Base-by-base conservation (phyloP, 2,329 filamentous ascomycete species). In the Chaetomium strumarium region DNA sequence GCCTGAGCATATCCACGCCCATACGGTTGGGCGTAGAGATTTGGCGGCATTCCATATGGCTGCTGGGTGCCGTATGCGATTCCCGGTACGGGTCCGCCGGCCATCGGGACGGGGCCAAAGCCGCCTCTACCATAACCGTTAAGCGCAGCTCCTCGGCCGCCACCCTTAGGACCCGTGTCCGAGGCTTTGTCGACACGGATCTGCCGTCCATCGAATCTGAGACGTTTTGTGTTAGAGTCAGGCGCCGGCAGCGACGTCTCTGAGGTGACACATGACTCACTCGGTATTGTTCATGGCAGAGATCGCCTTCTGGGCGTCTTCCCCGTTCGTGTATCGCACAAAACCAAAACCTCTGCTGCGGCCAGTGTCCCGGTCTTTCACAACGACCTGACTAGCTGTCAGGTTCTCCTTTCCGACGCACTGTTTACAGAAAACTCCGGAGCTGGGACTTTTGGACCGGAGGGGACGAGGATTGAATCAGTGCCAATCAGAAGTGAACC, bases 331-430 rank as follows among this genome's bases (percentile, higher is more conserved):
- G 73, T 92, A 99, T 63, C 91, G 88, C 59, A 99, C 92, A 70
- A 97, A 97, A 44, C 93, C 93, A 70, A 97, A 99, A 56, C 93
- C 93, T 70, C 93, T 89, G 78, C 91, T 96, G 70, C 92, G 90
- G 64, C 90, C 88, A 66, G 92, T 96, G 68, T 97, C 92, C 66
- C 91, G 89, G 72, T 99, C 92, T 76, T 96, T 97, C 65, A 97
- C 91, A 62, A 99, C 92, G 58, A 96, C 88, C 92, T 97, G 66
- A 45, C 52, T 48, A 39, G 46, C 39, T 53, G 46, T 52, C 43
- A 46, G 51, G 37, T 29, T n/a, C 31, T 29, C 34, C 16, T 14
- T 39, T 14, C 12, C 31, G 29, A 41, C 6, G 17, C 19, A 30
- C 1, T 13, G 7, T 42, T 2, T n/a, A 20, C 6, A n/a, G 20